A percentile compares a stretch with the other conserved stretches of the same genome.
Evolutionary conservation across 208 protist genomes (phyloP).

Genomic region (Porcisia deanei): DNA sequence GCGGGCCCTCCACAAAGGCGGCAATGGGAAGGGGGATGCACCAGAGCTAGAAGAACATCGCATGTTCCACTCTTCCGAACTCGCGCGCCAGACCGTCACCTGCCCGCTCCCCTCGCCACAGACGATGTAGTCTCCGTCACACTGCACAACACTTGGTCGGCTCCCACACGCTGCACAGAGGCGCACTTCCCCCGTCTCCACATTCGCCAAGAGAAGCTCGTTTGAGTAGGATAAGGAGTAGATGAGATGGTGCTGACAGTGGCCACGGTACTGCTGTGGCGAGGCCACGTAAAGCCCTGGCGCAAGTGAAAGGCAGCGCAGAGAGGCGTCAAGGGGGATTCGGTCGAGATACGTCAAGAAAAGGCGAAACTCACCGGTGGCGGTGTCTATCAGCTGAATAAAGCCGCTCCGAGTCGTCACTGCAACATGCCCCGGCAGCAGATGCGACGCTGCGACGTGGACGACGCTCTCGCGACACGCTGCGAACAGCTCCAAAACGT

Average conservation of each 20-base stretch:
- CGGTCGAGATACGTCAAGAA: constrained; percentile 70
- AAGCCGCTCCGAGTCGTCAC: constrained; percentile 81
- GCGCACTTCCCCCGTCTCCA: constrained; percentile 46
- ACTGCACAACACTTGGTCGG: constrained; percentile 66
- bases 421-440: constrained; percentile 56
- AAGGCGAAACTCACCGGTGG: constrained; percentile 71
- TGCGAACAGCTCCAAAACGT: constrained; percentile 67
- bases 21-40: not conserved
- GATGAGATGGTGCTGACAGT: constrained; percentile 41
- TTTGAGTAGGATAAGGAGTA: constrained; percentile 87
- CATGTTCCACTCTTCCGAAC: constrained; percentile 18
- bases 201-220: constrained; percentile 75
- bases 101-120: constrained; percentile 78
- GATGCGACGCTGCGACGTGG: constrained; percentile 45
- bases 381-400: constrained; percentile 70
- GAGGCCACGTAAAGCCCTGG: constrained; percentile 38
- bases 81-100: constrained; percentile 66
- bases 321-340: constrained; percentile 62
- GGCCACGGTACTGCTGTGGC: not conserved
- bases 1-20: constrained; percentile 46
- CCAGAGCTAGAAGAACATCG: not conserved
- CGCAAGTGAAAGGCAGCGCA: constrained; percentile 81
- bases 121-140: constrained; percentile 73
- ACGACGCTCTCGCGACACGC: constrained; percentile 63
- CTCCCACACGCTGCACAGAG: constrained; percentile 55